Evolutionary conservation across 2,329 filamentous ascomycete species (phyloP).

Genomic region (Penicillium sp.): DNA sequence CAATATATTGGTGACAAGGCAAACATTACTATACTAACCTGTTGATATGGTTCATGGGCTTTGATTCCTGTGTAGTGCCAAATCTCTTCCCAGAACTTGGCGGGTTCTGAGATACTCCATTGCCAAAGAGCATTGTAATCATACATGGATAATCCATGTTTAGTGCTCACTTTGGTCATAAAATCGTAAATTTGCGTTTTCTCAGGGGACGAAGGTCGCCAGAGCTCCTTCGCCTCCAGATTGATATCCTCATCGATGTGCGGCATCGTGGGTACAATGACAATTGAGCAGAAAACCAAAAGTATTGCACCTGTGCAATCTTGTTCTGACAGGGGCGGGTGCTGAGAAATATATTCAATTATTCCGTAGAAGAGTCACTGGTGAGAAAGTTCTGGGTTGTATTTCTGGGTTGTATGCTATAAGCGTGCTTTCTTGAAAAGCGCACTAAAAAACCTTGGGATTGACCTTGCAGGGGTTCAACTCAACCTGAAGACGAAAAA

Average conservation of each 20-base stretch:
- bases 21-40: slow-evolving; percentile 28
- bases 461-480: slow-evolving; percentile 7
- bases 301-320: neutral
- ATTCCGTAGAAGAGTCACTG: neutral
- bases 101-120: slow-evolving; percentile 79
- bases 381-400: neutral
- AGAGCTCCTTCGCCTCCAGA: slow-evolving; percentile 55
- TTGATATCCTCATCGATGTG: slow-evolving; percentile 17
- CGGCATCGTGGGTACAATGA: slow-evolving; percentile 15
- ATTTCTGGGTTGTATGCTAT: neutral
- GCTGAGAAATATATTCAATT: neutral
- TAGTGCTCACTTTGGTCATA: slow-evolving; percentile 66
- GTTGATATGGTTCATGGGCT: slow-evolving; percentile 60
- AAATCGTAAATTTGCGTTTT: slow-evolving; percentile 73
- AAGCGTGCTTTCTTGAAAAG: neutral
- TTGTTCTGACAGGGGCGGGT: neutral
- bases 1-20: neutral
- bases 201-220: slow-evolving; percentile 67
- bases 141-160: slow-evolving; percentile 62
- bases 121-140: slow-evolving; percentile 74
- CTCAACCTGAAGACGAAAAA: slow-evolving; percentile 7
- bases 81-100: slow-evolving; percentile 78
- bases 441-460: neutral
- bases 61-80: slow-evolving; percentile 81
- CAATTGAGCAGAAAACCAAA: neutral